Evolutionary conservation across 352 stramenopile species (phyloP), one percentile per base, ranked within the genome.

Genomic region (Globisporangium solare): DNA sequence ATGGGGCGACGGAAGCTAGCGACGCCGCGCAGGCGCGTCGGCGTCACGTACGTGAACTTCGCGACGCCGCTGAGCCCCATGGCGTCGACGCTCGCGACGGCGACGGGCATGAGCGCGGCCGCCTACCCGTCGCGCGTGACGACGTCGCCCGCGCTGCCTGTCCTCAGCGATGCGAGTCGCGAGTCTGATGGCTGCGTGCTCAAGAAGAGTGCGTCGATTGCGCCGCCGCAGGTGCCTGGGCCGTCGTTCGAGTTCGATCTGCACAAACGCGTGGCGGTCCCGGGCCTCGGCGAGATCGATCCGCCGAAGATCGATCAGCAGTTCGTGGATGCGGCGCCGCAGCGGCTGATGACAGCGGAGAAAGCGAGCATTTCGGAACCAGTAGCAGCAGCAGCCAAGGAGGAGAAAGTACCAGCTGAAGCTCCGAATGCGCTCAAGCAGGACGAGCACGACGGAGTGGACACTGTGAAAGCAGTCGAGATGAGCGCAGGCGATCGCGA

Each of bases 1-100:
- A 76, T 83, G 74, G 69, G 61, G 22, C 58, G 69, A 40, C 71
- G 56, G 50, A 81, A 81, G 52, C 64, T 67, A 6, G 21, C 59
- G 49, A 35, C 62, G 24, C 69, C 69, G 51, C 69, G 71, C 50
- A 74, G 59, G 66, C 53, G 65, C 53, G 50, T 61, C 24, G 63
- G 47, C 3, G 55, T 58, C 22, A 57, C 39, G 49, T 68, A 65
- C 52, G 43, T 56, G 10, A 41, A 51, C 41, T 21, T 13, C 14
- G 10, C 46, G 43, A 13, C 27, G 2, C 14, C 45, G 22, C 24
- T 53, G 31, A 37, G 10, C 39, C 45, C 58, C 3, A 50, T 41
- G 24, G 46, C 51, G 37, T 54, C 47, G 35, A 49, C 35, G 22
- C 22, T 51, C 15, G 45, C 45, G 18, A 17, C 27, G 4, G 48